Evolutionary conservation across 768 basidiomycete species (phyloP), one percentile per base, ranked within the genome.

Genomic region (Phlegmacium glaucopus): DNA sequence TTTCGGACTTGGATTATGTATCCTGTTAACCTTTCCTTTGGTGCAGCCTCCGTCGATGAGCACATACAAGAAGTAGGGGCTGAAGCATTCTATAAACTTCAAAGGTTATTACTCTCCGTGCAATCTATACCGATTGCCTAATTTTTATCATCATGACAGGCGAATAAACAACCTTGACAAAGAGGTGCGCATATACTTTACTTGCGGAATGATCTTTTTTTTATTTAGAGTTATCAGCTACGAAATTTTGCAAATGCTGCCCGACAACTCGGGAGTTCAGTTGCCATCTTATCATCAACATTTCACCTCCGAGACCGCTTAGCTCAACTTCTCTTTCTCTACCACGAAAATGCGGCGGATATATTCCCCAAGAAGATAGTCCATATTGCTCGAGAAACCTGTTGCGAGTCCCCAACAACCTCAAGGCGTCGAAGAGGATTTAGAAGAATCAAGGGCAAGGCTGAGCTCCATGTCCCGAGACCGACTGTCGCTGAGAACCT

Each of bases 211-310:
- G n/a, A n/a, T n/a, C n/a, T n/a, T n/a, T n/a, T n/a, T n/a, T n/a
- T n/a, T n/a, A n/a, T n/a, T n/a, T n/a, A n/a, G n/a, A n/a, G n/a
- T n/a, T n/a, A n/a, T n/a, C 43, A 88, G 83, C 74, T 90, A 12
- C 77, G 85, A 39, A 86, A 84, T 61, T 88, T 88, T 60, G 80
- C 83, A 30, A 86, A 87, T 55, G 85, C 87, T 10, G 78, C 85
- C 16, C 80, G 86, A 30, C 87, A 87, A 58, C 72, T 90, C 0
- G 87, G 87, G 18, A 85, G 83, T 47, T 88, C 85, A 5, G 83
- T 87, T 16, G 85, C 84, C 6, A 85, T 90, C 45, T 72, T 88
- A 6, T 85, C 86, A 11, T 87, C 85, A 10, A 78, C 84, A 0
- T 86, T 79, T 61, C 78, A 82, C 56, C 76, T 90, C 27, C 82